phyloP scores from a whole-genome alignment of 2,329 filamentous ascomycete species.

The Talaromyces sp. region DNA sequence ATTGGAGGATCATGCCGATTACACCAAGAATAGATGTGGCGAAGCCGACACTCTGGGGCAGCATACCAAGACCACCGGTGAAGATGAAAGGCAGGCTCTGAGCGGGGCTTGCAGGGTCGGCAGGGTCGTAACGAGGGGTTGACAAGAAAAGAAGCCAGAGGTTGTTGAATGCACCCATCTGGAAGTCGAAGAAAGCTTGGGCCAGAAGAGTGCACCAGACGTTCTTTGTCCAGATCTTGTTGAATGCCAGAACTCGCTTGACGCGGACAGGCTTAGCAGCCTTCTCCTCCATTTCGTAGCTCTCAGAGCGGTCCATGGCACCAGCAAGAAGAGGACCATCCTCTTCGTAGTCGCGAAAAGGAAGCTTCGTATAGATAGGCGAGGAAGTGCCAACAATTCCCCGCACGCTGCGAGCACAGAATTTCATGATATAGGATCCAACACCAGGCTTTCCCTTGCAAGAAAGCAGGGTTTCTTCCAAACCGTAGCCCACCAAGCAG shows the following conservation, averaged over 20 bases:
- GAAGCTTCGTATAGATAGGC: constrained; percentile 35
- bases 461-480: constrained; percentile 64
- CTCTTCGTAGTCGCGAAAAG: constrained; percentile 41
- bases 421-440: constrained; percentile 38
- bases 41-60: constrained; percentile 69
- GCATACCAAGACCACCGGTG: constrained; percentile 72
- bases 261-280: constrained; percentile 37
- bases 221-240: constrained; percentile 58
- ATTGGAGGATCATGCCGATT: constrained; percentile 72
- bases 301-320: constrained; percentile 32
- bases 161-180: constrained; percentile 72
- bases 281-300: constrained; percentile 43
- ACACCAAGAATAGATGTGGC: constrained; percentile 75
- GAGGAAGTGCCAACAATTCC: constrained; percentile 33
- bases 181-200: constrained; percentile 72
- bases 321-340: constrained; percentile 37
- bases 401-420: constrained; percentile 31
- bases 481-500: constrained; percentile 59
- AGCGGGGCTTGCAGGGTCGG: constrained; percentile 46
- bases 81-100: constrained; percentile 59
- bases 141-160: constrained; percentile 79
- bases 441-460: constrained; percentile 52
- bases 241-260: constrained; percentile 50
- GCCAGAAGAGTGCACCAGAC: constrained; percentile 62
- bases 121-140: constrained; percentile 61